Percentiles rank a stretch among this genome's conserved stretches.
Evolutionary conservation across 495 filamentous ascomycete genomes (phyloP).

Genomic region (Xanthoparmelia taractica): DNA sequence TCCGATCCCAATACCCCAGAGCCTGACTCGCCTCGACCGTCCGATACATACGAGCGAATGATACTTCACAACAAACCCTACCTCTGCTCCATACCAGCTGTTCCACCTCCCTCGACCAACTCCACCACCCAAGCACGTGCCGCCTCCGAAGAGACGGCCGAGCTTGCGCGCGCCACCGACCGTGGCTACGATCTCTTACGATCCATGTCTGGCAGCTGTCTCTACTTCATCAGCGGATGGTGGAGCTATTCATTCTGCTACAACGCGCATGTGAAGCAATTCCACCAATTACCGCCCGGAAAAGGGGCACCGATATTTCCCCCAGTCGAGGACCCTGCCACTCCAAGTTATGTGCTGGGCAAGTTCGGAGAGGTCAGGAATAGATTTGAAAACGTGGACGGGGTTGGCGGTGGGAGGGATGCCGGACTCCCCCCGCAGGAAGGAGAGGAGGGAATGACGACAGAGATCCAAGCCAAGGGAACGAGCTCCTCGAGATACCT

Average conservation of each 20-base stretch:
- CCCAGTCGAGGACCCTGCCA: slow-evolving; percentile 64
- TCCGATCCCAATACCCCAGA: slow-evolving; percentile 19
- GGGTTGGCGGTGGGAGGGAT: slow-evolving; percentile 30
- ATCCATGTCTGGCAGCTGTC: slow-evolving; percentile 77
- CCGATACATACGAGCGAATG: slow-evolving; percentile 64
- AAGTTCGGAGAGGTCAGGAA: slow-evolving; percentile 35
- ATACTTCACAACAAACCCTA: slow-evolving; percentile 60
- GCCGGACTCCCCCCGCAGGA: slow-evolving; percentile 26
- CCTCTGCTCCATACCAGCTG: slow-evolving; percentile 76
- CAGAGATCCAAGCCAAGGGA: slow-evolving; percentile 71
- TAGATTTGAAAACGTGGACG: slow-evolving; percentile 13
- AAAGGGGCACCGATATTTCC: slow-evolving; percentile 58
- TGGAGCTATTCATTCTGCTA: slow-evolving; percentile 98
- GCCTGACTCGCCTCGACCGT: slow-evolving; percentile 12
- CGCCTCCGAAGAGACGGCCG: slow-evolving; percentile 71
- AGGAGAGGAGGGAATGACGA: slow-evolving; percentile 34
- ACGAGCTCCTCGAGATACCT: slow-evolving; percentile 65
- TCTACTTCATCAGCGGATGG: slow-evolving; percentile 90
- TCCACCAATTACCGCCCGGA: slow-evolving; percentile 69
- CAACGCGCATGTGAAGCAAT: slow-evolving; percentile 78
- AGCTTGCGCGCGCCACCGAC: slow-evolving; percentile 73
- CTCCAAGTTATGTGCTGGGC: slow-evolving; percentile 75
- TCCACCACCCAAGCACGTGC: slow-evolving; percentile 49
- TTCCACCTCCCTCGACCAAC: slow-evolving; percentile 49
- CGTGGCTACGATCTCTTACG: slow-evolving; percentile 84